Evolutionary conservation across 2,329 filamentous ascomycete species (phyloP), one percentile per base, ranked within the genome.

Genomic region (Colletotrichum ledebouriae): DNA sequence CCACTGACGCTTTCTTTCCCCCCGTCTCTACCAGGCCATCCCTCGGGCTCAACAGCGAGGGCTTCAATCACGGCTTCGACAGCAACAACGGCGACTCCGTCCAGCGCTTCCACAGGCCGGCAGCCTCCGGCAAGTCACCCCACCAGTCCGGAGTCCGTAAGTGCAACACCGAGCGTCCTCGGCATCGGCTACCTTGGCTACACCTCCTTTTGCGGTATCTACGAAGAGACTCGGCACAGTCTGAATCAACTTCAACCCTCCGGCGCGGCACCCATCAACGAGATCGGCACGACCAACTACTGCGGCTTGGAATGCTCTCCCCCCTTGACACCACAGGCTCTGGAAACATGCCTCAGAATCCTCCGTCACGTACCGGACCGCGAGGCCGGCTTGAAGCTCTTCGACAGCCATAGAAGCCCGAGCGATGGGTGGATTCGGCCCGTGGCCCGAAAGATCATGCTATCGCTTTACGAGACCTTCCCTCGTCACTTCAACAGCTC

Each of bases 151-250:
- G 64, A 69, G 20, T 69, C 67, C 47, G 52, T 41, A 33, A 47
- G 22, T 5, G 59, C 53, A 20, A 55, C 63, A 33, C 59, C 68
- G 20, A 60, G 44, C 10, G 57, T 67, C 13, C 17, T 69, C 57
- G 72, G 29, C 68, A 69, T 73, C 41, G 82, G 82, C 1, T 83
- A 83, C 73, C 75, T 84, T n/a, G 82, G 82, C 60, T 82, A 79
- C 71, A 83, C 81, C 2, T 83, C 80, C 63, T 81, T 81, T 69
- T 79, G 75, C 55, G 75, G 77, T 13, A 79, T 83, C 22, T 81
- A 80, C 55, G 79, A 81, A 22, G 82, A 83, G 63, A 81, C 81
- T 1, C 76, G 79, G 9, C 78, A 77, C 46, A 82, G 77, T 17
- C 72, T 83, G 2, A 79, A 76, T 4, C 75, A 79, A 5, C 72